Evolutionary conservation across 441 rosid genomes (phyloP).

Genomic region (Kokia cookei): DNA sequence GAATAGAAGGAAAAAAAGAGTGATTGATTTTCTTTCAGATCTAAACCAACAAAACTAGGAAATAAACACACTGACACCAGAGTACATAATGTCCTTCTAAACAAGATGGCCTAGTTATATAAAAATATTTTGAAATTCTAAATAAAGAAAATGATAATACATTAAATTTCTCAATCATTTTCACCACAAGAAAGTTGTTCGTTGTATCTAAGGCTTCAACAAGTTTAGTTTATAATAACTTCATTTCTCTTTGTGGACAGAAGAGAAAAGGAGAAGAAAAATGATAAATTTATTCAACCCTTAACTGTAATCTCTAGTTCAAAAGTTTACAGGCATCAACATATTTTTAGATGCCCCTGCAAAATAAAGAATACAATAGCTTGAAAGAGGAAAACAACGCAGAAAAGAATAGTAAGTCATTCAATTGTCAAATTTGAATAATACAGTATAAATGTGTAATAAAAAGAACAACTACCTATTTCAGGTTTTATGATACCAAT

Average conservation of each 20-base stretch:
- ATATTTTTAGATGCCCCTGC: background rate
- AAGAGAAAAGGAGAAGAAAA: background rate
- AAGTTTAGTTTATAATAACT: background rate
- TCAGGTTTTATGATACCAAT: conserved; percentile 23
- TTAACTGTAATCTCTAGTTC: background rate
- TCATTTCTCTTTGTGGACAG: background rate
- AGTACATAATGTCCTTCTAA: background rate
- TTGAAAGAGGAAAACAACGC: background rate
- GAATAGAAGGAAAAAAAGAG: background rate
- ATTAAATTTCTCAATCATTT: background rate
- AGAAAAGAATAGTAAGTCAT: background rate
- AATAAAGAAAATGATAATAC: background rate
- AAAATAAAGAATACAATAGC: background rate
- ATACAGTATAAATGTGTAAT: conserved; percentile 1
- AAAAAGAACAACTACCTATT: conserved; percentile 4
- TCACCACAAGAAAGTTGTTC: background rate
- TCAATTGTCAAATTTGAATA: conserved; percentile 2
- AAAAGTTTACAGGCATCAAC: background rate
- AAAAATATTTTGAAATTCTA: background rate
- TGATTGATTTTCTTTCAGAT: background rate
- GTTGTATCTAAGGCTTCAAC: background rate
- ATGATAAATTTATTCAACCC: background rate
- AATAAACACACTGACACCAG: background rate
- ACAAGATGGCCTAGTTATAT: background rate
- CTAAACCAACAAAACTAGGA: background rate